Base-by-base conservation (phyloP, 768 basidiomycete species). In the Leccinum subgranulosum region DNA sequence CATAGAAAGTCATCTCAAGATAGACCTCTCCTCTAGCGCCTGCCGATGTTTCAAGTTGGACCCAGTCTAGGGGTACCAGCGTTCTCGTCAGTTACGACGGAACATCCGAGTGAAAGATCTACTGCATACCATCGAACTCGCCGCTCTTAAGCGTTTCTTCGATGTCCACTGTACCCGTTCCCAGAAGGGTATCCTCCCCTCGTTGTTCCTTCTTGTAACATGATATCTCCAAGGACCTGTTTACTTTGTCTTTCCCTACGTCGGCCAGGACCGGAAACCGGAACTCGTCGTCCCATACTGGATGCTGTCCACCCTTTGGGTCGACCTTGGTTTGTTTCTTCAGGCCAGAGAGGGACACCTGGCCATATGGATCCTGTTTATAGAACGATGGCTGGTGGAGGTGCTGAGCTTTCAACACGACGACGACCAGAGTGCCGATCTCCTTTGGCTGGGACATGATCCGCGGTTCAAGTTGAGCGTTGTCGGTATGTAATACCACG, bases 1-100 rank as follows among this genome's bases (percentile, higher is more conserved):
- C 82, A 72, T 84, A 98, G 76, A 86, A 98, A 1, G 95, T 98
- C 84, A 97, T 88, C 71, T 98, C 95, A 15, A 97, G 79, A 69
- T 91, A 97, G 10, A 96, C 62, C 54, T 97, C 92, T 6, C 95
- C 95, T 23, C 90, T 84, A 53, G 84, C 77, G 8, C 84, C 81
- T 3, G 84, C 85, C 49, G 83, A 81, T 31, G 79, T 73, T 55
- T 78, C 74, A 46, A 92, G 77, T 46, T 75, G 70, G 15, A 90
- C 79, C 89, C 89, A 91, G 64, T 89, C 89, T 90, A 33, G 28
- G 27, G n/a, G n/a, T 28, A 56, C 17, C 14, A 25, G 17, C 17
- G 19, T 21, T 9, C 17, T 45, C 19, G 54, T 64, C 46, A 69
- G 51, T 15, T 28, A 25, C 17, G 25, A 54, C 12, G 12, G 6